Evolutionary conservation across 805 yeast species (phyloP), one percentile per base, ranked within the genome.

Genomic region (Kodamaea laetipori): DNA sequence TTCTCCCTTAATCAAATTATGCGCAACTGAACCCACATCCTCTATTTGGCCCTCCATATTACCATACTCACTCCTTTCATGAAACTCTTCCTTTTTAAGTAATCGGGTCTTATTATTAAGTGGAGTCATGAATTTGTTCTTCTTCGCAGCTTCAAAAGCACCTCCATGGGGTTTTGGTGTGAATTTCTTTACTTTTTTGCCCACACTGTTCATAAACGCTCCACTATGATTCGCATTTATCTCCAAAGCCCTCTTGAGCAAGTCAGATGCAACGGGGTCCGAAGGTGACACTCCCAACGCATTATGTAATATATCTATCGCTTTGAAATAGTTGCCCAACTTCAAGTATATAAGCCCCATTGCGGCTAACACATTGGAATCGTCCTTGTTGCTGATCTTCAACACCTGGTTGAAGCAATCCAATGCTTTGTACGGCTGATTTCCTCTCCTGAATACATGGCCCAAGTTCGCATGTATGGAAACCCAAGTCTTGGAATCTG

Each of bases 401-500:
- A 86, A 62, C 2, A 94, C 96, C 51, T 82, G 82, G 46, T 80
- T 80, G 61, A 94, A 92, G 56, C 86, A 85, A 36, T 72, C 76
- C 32, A 90, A 69, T 0, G 97, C 85, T 57, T 81, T 80, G 37
- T 80, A 79, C 44, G 73, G 78, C 39, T 76, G 72, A 38, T 80
- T 81, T 40, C 81, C 61, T 42, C 86, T 73, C 48, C 97, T 69
- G 60, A 85, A 89, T 3, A 90, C 95, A 61, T 90, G 97, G 0
- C 96, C 97, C 46, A 90, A 69, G 61, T 90, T 90, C 17, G 88
- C 77, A 60, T 87, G 88, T 19, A 94, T 86, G 2, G 96, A 84
- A 0, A 84, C 71, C 86, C 95, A 86, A 0, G 94, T 86, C 52
- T 80, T 81, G 4, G 92, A 81, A 50, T 89, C 95, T 6, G 90